Evolutionary conservation across 805 yeast species (phyloP).

Genomic region (Lachancea meyersii): DNA sequence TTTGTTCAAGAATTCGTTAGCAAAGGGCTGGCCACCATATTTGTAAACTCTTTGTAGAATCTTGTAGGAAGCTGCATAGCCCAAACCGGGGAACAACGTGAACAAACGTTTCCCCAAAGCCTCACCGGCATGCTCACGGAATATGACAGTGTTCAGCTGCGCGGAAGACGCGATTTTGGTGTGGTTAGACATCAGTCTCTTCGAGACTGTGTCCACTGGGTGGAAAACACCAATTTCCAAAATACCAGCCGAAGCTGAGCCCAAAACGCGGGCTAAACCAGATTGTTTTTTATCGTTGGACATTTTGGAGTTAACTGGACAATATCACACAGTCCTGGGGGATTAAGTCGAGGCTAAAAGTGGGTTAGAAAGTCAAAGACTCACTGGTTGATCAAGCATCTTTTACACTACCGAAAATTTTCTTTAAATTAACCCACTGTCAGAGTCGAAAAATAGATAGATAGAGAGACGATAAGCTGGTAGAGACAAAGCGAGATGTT

Average conservation of each 20-base stretch:
- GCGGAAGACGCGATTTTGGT: conserved; percentile 55
- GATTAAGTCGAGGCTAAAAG: too few species aligned
- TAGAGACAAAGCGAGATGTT: too few species aligned
- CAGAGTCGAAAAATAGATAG: too few species aligned
- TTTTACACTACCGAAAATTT: too few species aligned
- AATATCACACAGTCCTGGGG: too few species aligned
- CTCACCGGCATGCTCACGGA: conserved; percentile 71
- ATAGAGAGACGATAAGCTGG: too few species aligned
- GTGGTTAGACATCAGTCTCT: conserved; percentile 84
- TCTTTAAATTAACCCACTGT: too few species aligned
- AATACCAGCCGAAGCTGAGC: conserved; percentile 97
- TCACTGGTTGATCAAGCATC: too few species aligned
- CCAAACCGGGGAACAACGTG: conserved; percentile 94
- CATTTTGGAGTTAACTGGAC: background rate
- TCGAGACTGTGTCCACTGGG: conserved; percentile 97
- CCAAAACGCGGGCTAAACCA: conserved; percentile 83
- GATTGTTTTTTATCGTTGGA: conserved; percentile 70
- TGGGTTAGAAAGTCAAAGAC: too few species aligned
- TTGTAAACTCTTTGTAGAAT: conserved; percentile 95
- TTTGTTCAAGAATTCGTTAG: conserved; percentile 79
- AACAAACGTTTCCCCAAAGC: conserved; percentile 64
- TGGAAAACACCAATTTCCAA: conserved; percentile 96
- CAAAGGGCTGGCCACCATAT: conserved; percentile 99
- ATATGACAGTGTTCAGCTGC: conserved; percentile 80
- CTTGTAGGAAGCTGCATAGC: conserved; percentile 96